Conservation (phyloP, 176 grass and related monocot genomes). For the Ampelocalamus luodianensis region DNA sequence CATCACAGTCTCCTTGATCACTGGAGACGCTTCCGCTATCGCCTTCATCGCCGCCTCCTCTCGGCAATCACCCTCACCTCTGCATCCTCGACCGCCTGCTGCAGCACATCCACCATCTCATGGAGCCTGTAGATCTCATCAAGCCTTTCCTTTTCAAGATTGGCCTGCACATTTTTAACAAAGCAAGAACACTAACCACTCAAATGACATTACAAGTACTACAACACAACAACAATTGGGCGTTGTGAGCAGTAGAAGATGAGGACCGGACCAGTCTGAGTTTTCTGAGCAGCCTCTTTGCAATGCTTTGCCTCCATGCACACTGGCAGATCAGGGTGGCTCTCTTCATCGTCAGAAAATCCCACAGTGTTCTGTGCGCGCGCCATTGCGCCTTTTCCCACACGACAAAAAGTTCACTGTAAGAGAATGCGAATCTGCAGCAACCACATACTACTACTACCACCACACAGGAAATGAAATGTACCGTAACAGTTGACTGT, state of each 20-base stretch:
- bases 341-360: conserved; percentile 48
- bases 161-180: conserved; percentile 41
- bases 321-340: conserved; percentile 59
- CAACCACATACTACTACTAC: not conserved
- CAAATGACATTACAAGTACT: not conserved
- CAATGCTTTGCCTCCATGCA: conserved; percentile 50
- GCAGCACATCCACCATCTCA: conserved; percentile 63
- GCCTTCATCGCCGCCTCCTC: conserved; percentile 53
- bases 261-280: conserved; percentile 53
- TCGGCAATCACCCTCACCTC: conserved; percentile 41
- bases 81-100: conserved; percentile 55
- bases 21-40: conserved; percentile 40
- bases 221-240: not conserved
- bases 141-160: conserved; percentile 40
- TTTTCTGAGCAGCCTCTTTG: conserved; percentile 52
- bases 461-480: not conserved
- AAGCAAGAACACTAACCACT: not conserved
- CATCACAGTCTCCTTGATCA: conserved; percentile 54
- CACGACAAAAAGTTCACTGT: not conserved
- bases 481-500: not conserved
- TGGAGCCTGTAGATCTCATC: conserved; percentile 53
- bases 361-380: conserved; percentile 20
- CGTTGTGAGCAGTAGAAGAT: not conserved
- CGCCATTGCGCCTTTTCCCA: conserved; percentile 62
- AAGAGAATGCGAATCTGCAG: not conserved